Percentiles rank a stretch among this genome's conserved stretches.
These are phyloP conservation scores for Mycena belliarum DNA, from an alignment of 768 basidiomycete species.

Conservation along the genomic window DNA sequence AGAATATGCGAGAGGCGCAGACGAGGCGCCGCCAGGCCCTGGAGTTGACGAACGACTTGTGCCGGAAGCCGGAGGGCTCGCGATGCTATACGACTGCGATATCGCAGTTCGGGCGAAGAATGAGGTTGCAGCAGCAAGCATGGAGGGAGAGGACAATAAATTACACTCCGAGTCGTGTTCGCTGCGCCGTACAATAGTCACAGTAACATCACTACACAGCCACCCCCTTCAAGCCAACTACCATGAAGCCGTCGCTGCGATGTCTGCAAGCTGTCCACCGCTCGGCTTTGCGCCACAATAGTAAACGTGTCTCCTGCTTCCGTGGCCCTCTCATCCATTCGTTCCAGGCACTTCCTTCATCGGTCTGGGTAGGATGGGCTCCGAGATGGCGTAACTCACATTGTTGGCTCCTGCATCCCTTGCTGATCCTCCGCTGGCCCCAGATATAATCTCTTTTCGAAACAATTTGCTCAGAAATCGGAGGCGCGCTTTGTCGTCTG, in stretches of 20 bases:
- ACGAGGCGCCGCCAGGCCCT: slow-evolving; percentile 31
- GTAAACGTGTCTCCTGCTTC: background rate
- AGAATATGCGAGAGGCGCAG: slow-evolving; percentile 43
- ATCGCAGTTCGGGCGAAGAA: slow-evolving; percentile 83
- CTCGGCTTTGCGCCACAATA: slow-evolving; percentile 41
- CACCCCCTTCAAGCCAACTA: background rate
- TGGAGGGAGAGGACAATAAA: slow-evolving; percentile 23
- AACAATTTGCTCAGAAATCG: slow-evolving; percentile 54
- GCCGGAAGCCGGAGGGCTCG: slow-evolving; percentile 34
- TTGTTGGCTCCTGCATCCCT: no score
- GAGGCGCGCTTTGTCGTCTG: slow-evolving; percentile 73
- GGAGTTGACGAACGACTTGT: slow-evolving; percentile 55
- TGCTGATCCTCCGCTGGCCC: no score
- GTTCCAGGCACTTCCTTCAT: slow-evolving; percentile 65
- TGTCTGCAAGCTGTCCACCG: slow-evolving; percentile 41
- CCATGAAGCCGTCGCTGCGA: slow-evolving; percentile 55
- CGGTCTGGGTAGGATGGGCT: slow-evolving; percentile 87
- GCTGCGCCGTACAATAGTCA: no score
- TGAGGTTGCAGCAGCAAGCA: slow-evolving; percentile 83
- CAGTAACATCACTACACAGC: background rate
- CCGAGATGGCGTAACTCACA: slow-evolving; percentile 61
- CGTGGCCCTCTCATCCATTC: background rate
- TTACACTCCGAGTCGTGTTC: background rate
- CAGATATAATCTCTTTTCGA: slow-evolving; percentile 72
- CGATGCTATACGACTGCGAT: slow-evolving; percentile 77